Evolutionary conservation across 257 asterid genomes (phyloP).

Genomic region (Solanum sparsipilum): DNA sequence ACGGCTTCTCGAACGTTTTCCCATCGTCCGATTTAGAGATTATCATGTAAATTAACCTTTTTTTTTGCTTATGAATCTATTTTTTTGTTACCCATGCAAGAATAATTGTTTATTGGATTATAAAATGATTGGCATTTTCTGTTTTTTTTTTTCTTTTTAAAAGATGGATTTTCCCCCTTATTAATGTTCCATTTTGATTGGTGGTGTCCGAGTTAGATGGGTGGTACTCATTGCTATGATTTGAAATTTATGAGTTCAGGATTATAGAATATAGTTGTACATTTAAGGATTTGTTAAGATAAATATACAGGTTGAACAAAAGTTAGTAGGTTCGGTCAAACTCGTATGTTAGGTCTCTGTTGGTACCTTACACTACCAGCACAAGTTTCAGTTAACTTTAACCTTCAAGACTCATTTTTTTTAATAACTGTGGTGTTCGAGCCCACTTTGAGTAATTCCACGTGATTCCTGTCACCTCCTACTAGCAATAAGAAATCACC

Average conservation of each 20-base stretch:
- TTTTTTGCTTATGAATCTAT: background rate
- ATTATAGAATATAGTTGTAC: too few relatives aligned
- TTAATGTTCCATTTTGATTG: background rate
- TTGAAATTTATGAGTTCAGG: background rate
- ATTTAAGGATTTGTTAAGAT: background rate
- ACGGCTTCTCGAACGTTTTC: constrained; percentile 55
- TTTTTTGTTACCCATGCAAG: background rate
- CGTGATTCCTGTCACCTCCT: too few relatives aligned
- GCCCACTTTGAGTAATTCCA: background rate
- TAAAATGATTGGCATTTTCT: background rate
- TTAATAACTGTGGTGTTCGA: too few relatives aligned
- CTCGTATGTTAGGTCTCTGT: too few relatives aligned
- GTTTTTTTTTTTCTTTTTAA: background rate
- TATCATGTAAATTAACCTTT: constrained; percentile 31
- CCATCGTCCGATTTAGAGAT: constrained; percentile 62
- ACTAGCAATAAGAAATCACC: too few relatives aligned
- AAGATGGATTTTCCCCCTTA: background rate
- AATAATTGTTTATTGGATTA: background rate
- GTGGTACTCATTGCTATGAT: rapidly evolving
- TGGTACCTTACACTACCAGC: too few relatives aligned
- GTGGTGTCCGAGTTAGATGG: too few relatives aligned
- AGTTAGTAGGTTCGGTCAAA: too few relatives aligned
- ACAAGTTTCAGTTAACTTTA: too few relatives aligned
- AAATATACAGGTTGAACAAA: too few relatives aligned
- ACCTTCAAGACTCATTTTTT: too few relatives aligned